A percentile compares a stretch with the other conserved stretches of the same genome.
Evolutionary conservation across 2,329 filamentous ascomycete species (phyloP).

Genomic region (Penicillium paneum): DNA sequence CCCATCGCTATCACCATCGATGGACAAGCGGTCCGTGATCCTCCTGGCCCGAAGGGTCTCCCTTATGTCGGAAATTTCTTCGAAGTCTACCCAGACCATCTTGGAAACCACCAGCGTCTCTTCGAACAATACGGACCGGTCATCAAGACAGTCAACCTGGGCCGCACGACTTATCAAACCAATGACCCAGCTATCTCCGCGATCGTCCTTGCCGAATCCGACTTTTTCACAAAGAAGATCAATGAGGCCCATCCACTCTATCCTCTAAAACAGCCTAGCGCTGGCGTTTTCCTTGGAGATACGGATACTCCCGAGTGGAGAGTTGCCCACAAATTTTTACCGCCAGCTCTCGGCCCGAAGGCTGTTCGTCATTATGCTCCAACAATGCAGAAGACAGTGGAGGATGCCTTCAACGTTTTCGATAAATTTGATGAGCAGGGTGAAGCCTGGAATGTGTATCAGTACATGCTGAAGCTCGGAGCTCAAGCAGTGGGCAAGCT

Average conservation of each 20-base stretch:
- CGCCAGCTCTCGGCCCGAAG: conserved; percentile 19
- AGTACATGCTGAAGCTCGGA: conserved; percentile 50
- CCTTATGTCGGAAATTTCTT: conserved; percentile 53
- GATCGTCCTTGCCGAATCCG: conserved; percentile 49
- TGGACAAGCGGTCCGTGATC: conserved; percentile 12
- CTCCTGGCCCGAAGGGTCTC: conserved; percentile 17
- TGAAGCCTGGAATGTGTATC: conserved; percentile 49
- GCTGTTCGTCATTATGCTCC: conserved; percentile 48
- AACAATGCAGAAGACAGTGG: conserved; percentile 55
- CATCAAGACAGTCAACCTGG: conserved; percentile 54
- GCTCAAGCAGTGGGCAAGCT: conserved; percentile 47
- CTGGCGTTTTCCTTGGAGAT: conserved; percentile 34
- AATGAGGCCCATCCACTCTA: conserved; percentile 33
- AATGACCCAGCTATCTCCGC: conserved; percentile 50
- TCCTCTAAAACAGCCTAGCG: conserved; percentile 26
- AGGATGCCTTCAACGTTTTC: conserved; percentile 50
- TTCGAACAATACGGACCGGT: conserved; percentile 54
- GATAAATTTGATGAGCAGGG: conserved; percentile 48
- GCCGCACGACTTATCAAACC: conserved; percentile 50
- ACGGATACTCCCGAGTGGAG: conserved; percentile 34
- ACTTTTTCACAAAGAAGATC: conserved; percentile 56
- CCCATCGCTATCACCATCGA: conserved; percentile 16
- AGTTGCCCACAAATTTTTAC: conserved; percentile 56
- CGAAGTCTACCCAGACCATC: conserved; percentile 56
- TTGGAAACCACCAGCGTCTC: conserved; percentile 56